Base-by-base conservation (phyloP, 2,329 filamentous ascomycete genomes). In the Nothophoma quercina region DNA sequence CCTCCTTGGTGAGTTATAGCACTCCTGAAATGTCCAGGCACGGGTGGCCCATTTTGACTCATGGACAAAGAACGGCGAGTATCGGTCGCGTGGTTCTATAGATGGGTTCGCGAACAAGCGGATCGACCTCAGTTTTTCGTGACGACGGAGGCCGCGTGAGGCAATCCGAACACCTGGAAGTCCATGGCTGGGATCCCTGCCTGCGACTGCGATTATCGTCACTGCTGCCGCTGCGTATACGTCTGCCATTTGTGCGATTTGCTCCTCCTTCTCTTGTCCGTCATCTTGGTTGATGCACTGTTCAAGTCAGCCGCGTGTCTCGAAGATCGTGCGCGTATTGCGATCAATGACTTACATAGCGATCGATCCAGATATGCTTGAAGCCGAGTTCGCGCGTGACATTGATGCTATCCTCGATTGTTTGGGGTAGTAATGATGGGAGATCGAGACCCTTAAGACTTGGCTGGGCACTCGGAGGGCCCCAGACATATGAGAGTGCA, bases 401-500 rank as follows among this genome's bases (percentile, higher is more conserved):
- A 4, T 8, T 2, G 1, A 39, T 39, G 23, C 36, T 39, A 2
- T 39, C 21, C 9, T 39, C n/a, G n/a, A 39, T 39, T 7, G 36
- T 39, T 10, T 18, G 13, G 1, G 36, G 36, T 1, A 28, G 4
- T 4, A 9, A 6, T 18, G 18, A 6, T 16, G 4, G 7, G 5
- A 38, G 10, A 16, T 38, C 16, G 21, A 9, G 16, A 16, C n/a
- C n/a, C n/a, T n/a, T 5, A 12, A 33, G 4, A 6, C 5, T 18
- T 2, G 1, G 4, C 2, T 39, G 1, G 2, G 1, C 4, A 1
- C 6, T 4, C 6, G 22, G 1, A 5, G 1, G 23, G 18, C 36
- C 36, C 36, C 36, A 39, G 9, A 39, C 36, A 10, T 40, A 40
- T 12, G 38, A 40, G 1, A 40, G 9, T 13, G 38, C 38, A 10